Evolutionary conservation across 495 filamentous ascomycete species (phyloP), one percentile per base, ranked within the genome.

Genomic region (Lophium mytilinum): DNA sequence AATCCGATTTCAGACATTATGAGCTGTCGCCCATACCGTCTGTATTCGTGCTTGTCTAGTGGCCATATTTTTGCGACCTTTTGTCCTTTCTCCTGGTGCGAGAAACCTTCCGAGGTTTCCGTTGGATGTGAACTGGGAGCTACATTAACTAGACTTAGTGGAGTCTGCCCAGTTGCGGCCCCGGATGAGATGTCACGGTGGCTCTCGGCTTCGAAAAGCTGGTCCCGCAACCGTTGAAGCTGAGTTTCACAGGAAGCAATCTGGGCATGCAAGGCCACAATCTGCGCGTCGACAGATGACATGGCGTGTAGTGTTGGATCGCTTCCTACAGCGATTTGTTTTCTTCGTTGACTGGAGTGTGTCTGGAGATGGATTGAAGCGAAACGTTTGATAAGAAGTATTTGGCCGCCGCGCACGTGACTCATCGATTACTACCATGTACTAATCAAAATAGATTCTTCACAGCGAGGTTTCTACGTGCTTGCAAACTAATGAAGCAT

Each of bases 1-100:
- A 95, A 76, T 2, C 91, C 92, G 56, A 98, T 77, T 55, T 87
- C 82, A 0, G 90, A 85, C 37, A 98, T 79, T 43, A 96, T 92
- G 75, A 98, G 86, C 71, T 98, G 93, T 40, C 93, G 78, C 4
- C 89, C 90, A 75, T 98, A 98, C 50, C 90, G 80, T 60, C 76
- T 78, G 64, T 95, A 92, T 66, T 94, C 89, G 34, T 85, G 78
- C 24, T 68, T 71, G 0, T 70, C 67, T 9, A 92, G 70, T 0
- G 84, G 83, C 86, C 84, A 87, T 58, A 72, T 79, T 55, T 70
- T 71, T 18, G 53, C 34, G 8, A 35, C 39, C 17, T 46, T 52
- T 2, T 61, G 58, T 50, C 52, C 54, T 8, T 18, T 50, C 1
- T 68, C 56, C 24, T 30, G 24, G 6, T 30, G 24, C 2, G 24